Evolutionary conservation across 352 stramenopile genomes (phyloP).

Genomic region (Globisporangium spinosum): DNA sequence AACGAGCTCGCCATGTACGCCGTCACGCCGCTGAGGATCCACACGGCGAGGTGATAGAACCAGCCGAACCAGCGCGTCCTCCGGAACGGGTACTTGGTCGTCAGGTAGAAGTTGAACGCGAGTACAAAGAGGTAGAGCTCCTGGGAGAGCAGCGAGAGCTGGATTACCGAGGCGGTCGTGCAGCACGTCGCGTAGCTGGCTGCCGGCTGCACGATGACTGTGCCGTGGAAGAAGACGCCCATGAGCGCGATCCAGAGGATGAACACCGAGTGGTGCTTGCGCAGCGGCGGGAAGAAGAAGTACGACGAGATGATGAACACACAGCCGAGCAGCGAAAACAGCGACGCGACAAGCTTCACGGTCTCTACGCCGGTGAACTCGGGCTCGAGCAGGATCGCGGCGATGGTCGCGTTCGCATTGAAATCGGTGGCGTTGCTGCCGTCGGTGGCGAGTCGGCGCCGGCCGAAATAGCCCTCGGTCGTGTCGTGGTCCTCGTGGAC

Average conservation of each 20-base stretch:
- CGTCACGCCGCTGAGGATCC: conserved; percentile 43
- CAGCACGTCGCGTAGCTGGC: conserved; percentile 58
- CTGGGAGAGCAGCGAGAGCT: conserved; percentile 70
- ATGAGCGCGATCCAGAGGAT: conserved; percentile 82
- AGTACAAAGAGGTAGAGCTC: conserved; percentile 86
- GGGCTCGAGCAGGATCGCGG: conserved; percentile 27
- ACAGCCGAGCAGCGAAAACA: conserved; percentile 71
- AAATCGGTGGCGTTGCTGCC: neutral
- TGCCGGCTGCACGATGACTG: conserved; percentile 45
- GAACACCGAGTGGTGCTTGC: conserved; percentile 73
- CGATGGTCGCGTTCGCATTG: neutral
- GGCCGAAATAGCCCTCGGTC: conserved; percentile 32
- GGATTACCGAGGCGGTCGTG: conserved; percentile 51
- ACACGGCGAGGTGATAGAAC: conserved; percentile 73
- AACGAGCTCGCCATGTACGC: conserved; percentile 49
- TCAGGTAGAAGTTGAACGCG: conserved; percentile 86
- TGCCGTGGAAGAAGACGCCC: conserved; percentile 78
- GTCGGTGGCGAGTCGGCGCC: conserved; percentile 10
- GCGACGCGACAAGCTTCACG: conserved; percentile 56
- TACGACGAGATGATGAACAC: conserved; percentile 79
- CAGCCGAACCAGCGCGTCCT: conserved; percentile 63
- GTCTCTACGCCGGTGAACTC: conserved; percentile 56
- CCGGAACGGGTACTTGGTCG: conserved; percentile 83
- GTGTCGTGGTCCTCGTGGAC: conserved; percentile 21
- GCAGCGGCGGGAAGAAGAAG: conserved; percentile 74